phyloP scores from a whole-genome alignment of 164 flowering plant genomes.

The Macadamia integrifolia region DNA sequence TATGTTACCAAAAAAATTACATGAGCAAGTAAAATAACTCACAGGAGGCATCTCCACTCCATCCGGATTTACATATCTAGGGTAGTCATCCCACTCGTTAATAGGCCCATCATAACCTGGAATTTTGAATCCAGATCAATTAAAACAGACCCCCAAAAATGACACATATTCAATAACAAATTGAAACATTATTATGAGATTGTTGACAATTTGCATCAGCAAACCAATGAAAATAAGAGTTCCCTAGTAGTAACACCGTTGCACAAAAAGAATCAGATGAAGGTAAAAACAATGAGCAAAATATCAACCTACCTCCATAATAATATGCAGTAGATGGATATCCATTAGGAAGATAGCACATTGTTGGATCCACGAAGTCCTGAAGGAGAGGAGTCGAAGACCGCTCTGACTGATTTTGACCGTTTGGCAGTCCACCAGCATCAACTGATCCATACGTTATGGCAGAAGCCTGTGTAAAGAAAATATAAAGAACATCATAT shows the following conservation, averaged over 20 bases:
- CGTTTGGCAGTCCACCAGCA: conserved; percentile 32
- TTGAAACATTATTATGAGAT: not conserved
- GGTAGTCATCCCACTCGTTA: conserved; percentile 58
- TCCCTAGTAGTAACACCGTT: no score
- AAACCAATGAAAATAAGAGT: no score
- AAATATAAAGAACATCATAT: not conserved
- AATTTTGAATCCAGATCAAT: conserved; percentile 1
- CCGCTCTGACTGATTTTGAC: conserved; percentile 41
- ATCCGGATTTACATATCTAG: conserved; percentile 46
- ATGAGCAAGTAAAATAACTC: conserved; percentile 16
- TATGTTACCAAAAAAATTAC: not conserved
- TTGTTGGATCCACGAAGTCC: conserved; percentile 31
- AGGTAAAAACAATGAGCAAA: not conserved
- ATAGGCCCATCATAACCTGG: conserved; percentile 55
- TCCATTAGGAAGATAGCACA: conserved; percentile 39
- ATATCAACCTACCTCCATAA: conserved; percentile 39
- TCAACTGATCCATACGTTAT: conserved; percentile 41
- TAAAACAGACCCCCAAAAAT: not conserved
- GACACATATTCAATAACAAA: not conserved
- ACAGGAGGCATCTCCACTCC: conserved; percentile 68
- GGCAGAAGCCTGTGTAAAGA: conserved; percentile 25
- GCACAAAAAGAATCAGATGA: no score
- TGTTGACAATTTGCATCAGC: no score
- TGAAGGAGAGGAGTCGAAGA: conserved; percentile 29
- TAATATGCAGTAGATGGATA: conserved; percentile 37